A percentile compares a stretch with the other conserved stretches of the same genome.
phyloP scores from a whole-genome alignment of 176 grass and related monocot species.

The Zea mays region Zm-B73-REFERENCE-NAM-5.0 NC_050099.1:210993501-210994000 shows the following conservation, averaged over 20 bases:
- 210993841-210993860: no score
- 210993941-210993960: no score
- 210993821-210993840: no score
- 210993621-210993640: neutral
- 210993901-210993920: no score
- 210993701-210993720: neutral
- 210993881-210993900: no score
- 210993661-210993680: neutral
- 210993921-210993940: no score
- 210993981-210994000: no score
- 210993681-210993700: neutral
- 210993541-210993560: constrained; percentile 67
- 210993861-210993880: no score
- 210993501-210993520: constrained; percentile 94
- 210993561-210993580: neutral
- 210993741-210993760: neutral
- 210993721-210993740: neutral
- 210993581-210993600: neutral
- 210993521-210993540: constrained; percentile 89
- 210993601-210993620: constrained; percentile 8
- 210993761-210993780: neutral
- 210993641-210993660: neutral
- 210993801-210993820: neutral
- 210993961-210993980: no score
- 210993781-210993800: neutral